Conservation (phyloP, 768 basidiomycete genomes). For the Pleurotus citrinopileatus region DNA sequence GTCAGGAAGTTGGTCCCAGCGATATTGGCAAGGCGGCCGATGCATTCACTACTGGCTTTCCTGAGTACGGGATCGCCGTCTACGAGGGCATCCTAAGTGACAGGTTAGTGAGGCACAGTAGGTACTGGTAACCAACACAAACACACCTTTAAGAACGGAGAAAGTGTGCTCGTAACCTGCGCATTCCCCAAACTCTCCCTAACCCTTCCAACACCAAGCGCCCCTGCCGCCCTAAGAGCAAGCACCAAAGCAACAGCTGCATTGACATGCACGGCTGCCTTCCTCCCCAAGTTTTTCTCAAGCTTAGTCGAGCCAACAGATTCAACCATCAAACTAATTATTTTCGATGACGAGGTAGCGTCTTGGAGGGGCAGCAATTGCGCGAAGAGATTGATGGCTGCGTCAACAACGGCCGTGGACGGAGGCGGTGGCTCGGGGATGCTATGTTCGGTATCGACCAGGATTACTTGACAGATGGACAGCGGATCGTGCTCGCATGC, state of each 20-base stretch:
- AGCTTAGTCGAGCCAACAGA: conserved; percentile 36
- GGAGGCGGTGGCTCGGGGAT: conserved; percentile 69
- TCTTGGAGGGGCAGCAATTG: conserved; percentile 80
- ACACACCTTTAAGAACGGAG: conserved; percentile 75
- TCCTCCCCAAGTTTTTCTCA: conserved; percentile 53
- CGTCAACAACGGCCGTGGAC: conserved; percentile 80
- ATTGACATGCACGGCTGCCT: conserved; percentile 82
- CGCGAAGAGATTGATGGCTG: conserved; percentile 85
- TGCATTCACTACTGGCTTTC: conserved; percentile 78
- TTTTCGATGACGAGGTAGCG: conserved; percentile 51
- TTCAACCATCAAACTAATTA: conserved; percentile 36
- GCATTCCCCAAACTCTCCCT: conserved; percentile 65
- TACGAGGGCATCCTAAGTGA: conserved; percentile 69
- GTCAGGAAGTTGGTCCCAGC: conserved; percentile 84
- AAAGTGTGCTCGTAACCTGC: conserved; percentile 59
- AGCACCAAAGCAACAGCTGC: conserved; percentile 71
- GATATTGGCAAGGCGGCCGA: conserved; percentile 83
- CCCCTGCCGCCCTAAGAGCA: conserved; percentile 36
- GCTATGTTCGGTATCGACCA: conserved; percentile 40
- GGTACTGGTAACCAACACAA: background rate
- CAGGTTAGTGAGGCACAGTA: conserved; percentile 11
- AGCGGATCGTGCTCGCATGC: conserved; percentile 87
- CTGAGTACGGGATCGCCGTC: conserved; percentile 80
- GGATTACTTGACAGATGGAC: conserved; percentile 55
- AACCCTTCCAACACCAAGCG: conserved; percentile 18